Base-by-base conservation (phyloP, 2,329 filamentous ascomycete genomes). In the Neurospora sp. region DNA sequence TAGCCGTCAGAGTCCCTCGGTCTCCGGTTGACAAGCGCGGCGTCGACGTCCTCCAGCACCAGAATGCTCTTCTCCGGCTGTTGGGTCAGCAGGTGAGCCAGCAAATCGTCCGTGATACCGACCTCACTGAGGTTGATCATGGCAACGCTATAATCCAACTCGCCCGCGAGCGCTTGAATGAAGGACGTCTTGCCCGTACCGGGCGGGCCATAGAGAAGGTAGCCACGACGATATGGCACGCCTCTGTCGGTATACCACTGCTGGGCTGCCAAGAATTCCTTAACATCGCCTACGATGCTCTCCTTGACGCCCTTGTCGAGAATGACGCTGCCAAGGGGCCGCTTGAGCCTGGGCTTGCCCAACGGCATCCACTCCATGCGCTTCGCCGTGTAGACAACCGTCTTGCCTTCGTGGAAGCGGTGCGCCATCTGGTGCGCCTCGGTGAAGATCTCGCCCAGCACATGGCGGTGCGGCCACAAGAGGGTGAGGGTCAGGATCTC, bases 161-260 rank as follows among this genome's bases (percentile, higher is more conserved):
- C 90, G n/a, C 93, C 95, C 0, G 96, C 96, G 58, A 99, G 82
- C 0, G 96, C 94, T 80, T 97, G 93, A 73, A 99, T 97, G 75
- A 99, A 98, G 0, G 93, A 97, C 72, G 91, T 97, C 83, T 97
- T 98, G 42, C 93, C 96, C 58, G 91, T 97, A 0, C 94, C 94
- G 0, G 94, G 94, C 4, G 94, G 93, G 0, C 94, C 94, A 76
- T 96, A 93, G 0, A 97, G 85, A 8, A 97, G 85, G 77, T 97
- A 97, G 0, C 94, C 95, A 70, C 94, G 85, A 19, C 94, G 88
- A 77, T 97, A 97, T 0, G 95, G 95, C 73, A 97, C 97, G 2
- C 94, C 95, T n/a, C 95, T 90, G 76, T 97, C 93, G 67, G 93
- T 88, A 77, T 97, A 97, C 94, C 95, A 97, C 73, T 91, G 88